These are phyloP conservation scores for Cicer yamashitae DNA, from an alignment of 306 rosid species.

Conservation along the genomic window DNA sequence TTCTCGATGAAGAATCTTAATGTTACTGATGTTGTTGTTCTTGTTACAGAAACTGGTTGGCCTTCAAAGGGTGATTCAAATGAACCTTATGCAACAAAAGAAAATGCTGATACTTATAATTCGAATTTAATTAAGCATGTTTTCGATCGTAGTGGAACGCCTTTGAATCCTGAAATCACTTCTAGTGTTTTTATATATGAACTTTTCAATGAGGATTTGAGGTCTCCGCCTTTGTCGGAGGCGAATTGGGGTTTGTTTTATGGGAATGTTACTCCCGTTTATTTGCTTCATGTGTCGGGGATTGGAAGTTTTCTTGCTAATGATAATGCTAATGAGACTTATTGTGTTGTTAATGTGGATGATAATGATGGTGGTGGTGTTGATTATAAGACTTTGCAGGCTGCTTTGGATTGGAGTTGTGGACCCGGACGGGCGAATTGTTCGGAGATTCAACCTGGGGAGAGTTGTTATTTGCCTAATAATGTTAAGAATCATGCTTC, in stretches of 20 bases:
- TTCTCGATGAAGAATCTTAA: slow-evolving; percentile 90
- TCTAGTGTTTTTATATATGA: slow-evolving; percentile 83
- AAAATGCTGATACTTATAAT: slow-evolving; percentile 89
- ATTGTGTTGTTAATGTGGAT: slow-evolving; percentile 60
- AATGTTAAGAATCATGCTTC: slow-evolving; percentile 87
- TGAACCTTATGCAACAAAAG: slow-evolving; percentile 85
- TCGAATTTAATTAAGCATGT: slow-evolving; percentile 85
- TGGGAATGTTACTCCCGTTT: slow-evolving; percentile 72
- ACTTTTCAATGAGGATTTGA: slow-evolving; percentile 79
- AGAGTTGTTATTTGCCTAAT: slow-evolving; percentile 80
- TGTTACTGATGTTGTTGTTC: slow-evolving; percentile 77
- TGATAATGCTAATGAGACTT: slow-evolving; percentile 86
- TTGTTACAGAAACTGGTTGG: slow-evolving; percentile 92
- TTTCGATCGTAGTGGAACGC: slow-evolving; percentile 78
- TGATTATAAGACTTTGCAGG: slow-evolving; percentile 80
- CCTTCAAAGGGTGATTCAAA: slow-evolving; percentile 84
- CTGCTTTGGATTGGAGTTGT: slow-evolving; percentile 96
- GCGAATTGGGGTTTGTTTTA: slow-evolving; percentile 91
- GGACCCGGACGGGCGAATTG: slow-evolving; percentile 90
- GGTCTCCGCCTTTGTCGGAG: slow-evolving; percentile 85
- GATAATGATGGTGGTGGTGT: slow-evolving; percentile 62
- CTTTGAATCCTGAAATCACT: slow-evolving; percentile 77
- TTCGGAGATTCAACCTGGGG: slow-evolving; percentile 88
- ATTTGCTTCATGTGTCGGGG: slow-evolving; percentile 89
- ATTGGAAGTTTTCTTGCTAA: slow-evolving; percentile 88